phyloP scores from a whole-genome alignment of 495 filamentous ascomycete genomes.

The Penicillium coffeae region DNA sequence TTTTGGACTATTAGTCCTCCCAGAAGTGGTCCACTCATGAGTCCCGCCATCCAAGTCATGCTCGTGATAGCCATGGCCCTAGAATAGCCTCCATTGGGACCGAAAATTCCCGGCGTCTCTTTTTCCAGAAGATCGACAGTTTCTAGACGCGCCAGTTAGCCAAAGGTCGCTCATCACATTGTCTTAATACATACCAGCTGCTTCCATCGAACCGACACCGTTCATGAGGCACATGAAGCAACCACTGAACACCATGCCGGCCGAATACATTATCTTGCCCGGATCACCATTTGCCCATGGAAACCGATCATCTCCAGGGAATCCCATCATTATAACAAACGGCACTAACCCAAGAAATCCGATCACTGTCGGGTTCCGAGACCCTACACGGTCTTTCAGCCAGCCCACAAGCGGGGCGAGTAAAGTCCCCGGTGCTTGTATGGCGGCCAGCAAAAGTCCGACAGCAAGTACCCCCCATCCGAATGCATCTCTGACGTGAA shows the following conservation, averaged over 20 bases:
- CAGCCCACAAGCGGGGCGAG: conserved; percentile 22
- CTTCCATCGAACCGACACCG: conserved; percentile 29
- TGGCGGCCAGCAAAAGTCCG: conserved; percentile 26
- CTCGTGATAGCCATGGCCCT: conserved; percentile 33
- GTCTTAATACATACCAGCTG: conserved; percentile 33
- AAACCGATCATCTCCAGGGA: conserved; percentile 16
- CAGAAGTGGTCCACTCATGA: conserved; percentile 33
- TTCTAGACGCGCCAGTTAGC: conserved; percentile 8
- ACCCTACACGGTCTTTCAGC: conserved; percentile 28
- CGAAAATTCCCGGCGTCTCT: conserved; percentile 28
- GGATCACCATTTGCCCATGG: conserved; percentile 13
- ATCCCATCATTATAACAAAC: conserved; percentile 22
- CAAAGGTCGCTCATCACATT: too few species aligned
- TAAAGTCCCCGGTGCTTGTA: conserved; percentile 26
- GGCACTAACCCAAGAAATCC: conserved; percentile 19
- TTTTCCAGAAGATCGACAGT: conserved; percentile 25
- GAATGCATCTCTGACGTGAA: conserved; percentile 29
- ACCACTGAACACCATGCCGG: conserved; percentile 14
- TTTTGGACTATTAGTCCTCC: conserved; percentile 27
- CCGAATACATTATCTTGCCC: conserved; percentile 19
- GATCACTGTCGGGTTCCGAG: conserved; percentile 17
- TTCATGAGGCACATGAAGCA: conserved; percentile 20
- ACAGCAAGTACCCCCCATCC: conserved; percentile 26
- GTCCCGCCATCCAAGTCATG: conserved; percentile 33
- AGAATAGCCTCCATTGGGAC: conserved; percentile 34